Evolutionary conservation across 177 flowering plant genomes (phyloP), one percentile per base, ranked within the genome.

Genomic region (Tripterygium wilfordii): DNA sequence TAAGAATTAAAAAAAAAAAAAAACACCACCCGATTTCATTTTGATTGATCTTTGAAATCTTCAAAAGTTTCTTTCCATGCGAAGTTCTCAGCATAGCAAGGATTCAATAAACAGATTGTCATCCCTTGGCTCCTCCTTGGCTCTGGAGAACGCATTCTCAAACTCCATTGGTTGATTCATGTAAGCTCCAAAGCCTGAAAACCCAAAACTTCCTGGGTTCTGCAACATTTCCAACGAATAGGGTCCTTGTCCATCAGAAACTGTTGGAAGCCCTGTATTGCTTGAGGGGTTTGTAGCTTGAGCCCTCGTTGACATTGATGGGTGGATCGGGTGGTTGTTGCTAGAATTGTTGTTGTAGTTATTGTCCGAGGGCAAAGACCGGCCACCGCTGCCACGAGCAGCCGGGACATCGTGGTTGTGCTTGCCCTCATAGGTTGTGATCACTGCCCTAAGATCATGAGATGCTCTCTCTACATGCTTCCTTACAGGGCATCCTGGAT

Each of bases 351-450:
- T 27, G 36, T 22, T 49, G 50, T 17, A 41, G 46, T 29, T 38
- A 40, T 31, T 43, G 2, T 53, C 32, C 4, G 33, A 3, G 0
- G 67, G 46, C 48, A 43, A 19, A 17, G 67, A 30, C 19, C 49
- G 62, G 58, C 49, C 42, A 29, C 76, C 69, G 42, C 82, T 73
- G 36, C 82, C 82, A 3, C 82, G 76, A 2, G 78, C 74, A 5
- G 82, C 71, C 1, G 82, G 82, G 13, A 74, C 77, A 14, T 77
- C 77, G 15, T 77, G 82, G 71, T 68, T 77, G 75, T 77, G 82
- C 48, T 77, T 77, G 19, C 82, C 82, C 82, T n/a, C n/a, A n/a
- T n/a, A n/a, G n/a, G n/a, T n/a, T n/a, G n/a, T n/a, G n/a, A n/a
- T n/a, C n/a, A n/a, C n/a, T n/a, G n/a, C n/a, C n/a, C n/a, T n/a